phyloP scores from a whole-genome alignment of 306 rosid species.

The Lathyrus oleraceus region DNA sequence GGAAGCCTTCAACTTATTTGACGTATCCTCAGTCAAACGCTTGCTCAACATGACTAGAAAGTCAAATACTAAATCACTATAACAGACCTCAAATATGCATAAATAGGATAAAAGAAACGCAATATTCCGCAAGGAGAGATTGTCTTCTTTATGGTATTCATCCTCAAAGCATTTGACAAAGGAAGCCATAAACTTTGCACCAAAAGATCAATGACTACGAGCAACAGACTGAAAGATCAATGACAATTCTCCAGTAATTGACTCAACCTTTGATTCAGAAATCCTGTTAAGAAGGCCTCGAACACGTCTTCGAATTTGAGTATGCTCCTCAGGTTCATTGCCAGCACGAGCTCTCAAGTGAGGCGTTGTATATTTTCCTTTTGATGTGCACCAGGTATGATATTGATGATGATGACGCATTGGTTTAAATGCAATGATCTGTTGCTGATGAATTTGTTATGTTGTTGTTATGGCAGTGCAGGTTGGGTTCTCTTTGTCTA shows the following conservation, averaged over 20 bases:
- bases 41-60: slow-evolving; percentile 76
- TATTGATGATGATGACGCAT: too few species aligned
- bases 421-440: too few species aligned
- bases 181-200: slow-evolving; percentile 81
- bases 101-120: slow-evolving; percentile 79
- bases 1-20: slow-evolving; percentile 65
- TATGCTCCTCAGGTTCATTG: slow-evolving; percentile 69
- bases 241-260: slow-evolving; percentile 70
- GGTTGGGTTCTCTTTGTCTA: too few species aligned
- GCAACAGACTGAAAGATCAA: slow-evolving; percentile 60
- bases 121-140: slow-evolving; percentile 80
- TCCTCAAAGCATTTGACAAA: slow-evolving; percentile 88
- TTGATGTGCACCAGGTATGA: too few species aligned
- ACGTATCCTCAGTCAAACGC: slow-evolving; percentile 63
- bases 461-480: too few species aligned
- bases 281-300: slow-evolving; percentile 71
- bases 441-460: too few species aligned
- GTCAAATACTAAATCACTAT: slow-evolving; percentile 83
- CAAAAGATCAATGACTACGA: slow-evolving; percentile 58
- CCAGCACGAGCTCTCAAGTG: slow-evolving; percentile 68
- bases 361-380: slow-evolving; percentile 69
- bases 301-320: slow-evolving; percentile 63
- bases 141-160: slow-evolving; percentile 73
- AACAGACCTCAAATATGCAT: slow-evolving; percentile 81
- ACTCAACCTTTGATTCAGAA: slow-evolving; percentile 74